Conservation (phyloP, 164 flowering plant genomes). For the Saururus chinensis region DNA sequence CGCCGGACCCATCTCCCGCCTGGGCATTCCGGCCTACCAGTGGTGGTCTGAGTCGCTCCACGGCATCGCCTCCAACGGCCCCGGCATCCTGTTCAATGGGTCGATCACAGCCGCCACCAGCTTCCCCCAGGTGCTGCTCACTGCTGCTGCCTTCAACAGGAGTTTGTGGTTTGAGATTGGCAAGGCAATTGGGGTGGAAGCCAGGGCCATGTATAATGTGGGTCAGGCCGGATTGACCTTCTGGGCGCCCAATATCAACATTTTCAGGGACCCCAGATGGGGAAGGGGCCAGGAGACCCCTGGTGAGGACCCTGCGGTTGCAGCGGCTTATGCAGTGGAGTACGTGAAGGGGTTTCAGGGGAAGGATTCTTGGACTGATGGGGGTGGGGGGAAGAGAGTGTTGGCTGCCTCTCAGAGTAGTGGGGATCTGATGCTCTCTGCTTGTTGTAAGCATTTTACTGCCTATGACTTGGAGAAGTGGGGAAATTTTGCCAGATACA, state of each 20-base stretch:
- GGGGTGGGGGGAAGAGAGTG: conserved; percentile 19
- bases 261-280: conserved; percentile 48
- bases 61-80: conserved; percentile 29
- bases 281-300: conserved; percentile 47
- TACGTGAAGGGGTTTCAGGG: conserved; percentile 39
- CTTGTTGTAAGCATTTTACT: conserved; percentile 90
- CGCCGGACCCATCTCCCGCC: conserved; percentile 20
- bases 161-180: conserved; percentile 29
- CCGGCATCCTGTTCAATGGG: conserved; percentile 25
- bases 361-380: conserved; percentile 8
- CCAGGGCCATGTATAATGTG: conserved; percentile 34
- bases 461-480: conserved; percentile 96
- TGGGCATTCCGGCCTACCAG: conserved; percentile 31
- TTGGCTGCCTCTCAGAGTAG: conserved; percentile 19
- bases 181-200: conserved; percentile 29
- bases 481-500: conserved; percentile 54
- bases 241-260: conserved; percentile 45
- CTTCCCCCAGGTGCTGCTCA: conserved; percentile 36
- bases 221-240: conserved; percentile 42
- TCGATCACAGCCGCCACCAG: conserved; percentile 24
- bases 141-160: conserved; percentile 30
- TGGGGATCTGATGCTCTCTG: conserved; percentile 63
- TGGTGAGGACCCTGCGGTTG: conserved; percentile 36
- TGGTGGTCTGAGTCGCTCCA: conserved; percentile 53
- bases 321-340: conserved; percentile 22